Conservation (phyloP, 306 rosid species). For the Cicer yamashitae region DNA sequence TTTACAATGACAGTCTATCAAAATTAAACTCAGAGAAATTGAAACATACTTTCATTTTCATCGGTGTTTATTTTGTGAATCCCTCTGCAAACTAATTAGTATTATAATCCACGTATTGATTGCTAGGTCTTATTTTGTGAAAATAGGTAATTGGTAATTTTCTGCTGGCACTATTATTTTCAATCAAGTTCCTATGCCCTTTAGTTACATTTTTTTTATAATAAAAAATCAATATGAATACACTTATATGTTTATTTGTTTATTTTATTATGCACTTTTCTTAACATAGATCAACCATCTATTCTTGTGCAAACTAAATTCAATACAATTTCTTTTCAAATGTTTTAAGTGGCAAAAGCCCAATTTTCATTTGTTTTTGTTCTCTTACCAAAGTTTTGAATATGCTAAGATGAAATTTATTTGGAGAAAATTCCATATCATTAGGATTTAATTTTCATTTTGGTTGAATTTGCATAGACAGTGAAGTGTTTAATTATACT, state of each 20-base stretch:
- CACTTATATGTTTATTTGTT: neutral
- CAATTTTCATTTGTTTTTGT: conserved; percentile 18
- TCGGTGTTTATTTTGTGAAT: neutral
- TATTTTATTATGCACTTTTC: neutral
- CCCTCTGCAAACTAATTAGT: neutral
- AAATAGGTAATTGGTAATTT: no score
- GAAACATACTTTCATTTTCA: neutral
- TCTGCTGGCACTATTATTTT: no score
- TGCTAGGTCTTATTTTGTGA: neutral
- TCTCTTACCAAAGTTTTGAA: neutral
- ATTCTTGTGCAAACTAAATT: neutral
- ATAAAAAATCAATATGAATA: neutral
- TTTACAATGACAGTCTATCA: no score
- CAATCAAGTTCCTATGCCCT: no score
- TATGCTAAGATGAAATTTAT: conserved; percentile 28
- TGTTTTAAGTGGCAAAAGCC: conserved; percentile 19
- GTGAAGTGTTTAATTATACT: conserved; percentile 24
- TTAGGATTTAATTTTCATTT: conserved; percentile 22
- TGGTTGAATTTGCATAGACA: conserved; percentile 30
- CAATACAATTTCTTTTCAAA: conserved; percentile 11
- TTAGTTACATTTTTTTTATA: no score
- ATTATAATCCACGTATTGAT: neutral
- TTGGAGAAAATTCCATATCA: neutral
- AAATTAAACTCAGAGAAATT: neutral
- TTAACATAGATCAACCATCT: neutral